Conservation (phyloP, 2,329 filamentous ascomycete genomes). For the Fusarium vanettenii region DNA sequence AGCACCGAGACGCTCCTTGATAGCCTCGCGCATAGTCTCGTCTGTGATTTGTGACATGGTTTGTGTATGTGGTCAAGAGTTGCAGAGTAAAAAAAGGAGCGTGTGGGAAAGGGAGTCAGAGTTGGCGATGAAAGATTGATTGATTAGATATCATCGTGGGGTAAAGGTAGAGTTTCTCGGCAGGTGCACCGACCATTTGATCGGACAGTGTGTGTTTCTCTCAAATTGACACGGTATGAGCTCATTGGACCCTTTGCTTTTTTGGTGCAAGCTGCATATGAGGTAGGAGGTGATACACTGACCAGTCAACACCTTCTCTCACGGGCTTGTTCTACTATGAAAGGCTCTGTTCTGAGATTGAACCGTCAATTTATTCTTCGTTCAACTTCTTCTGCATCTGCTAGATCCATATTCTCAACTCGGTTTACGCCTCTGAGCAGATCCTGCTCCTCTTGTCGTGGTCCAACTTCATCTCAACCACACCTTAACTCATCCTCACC, state of each 20-base stretch:
- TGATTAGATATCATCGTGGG: slow-evolving; percentile 52
- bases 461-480: neutral
- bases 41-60: slow-evolving; percentile 76
- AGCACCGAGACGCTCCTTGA: slow-evolving; percentile 78
- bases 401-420: neutral
- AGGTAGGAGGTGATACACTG: neutral
- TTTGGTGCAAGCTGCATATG: neutral
- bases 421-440: neutral
- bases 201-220: slow-evolving; percentile 26
- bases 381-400: neutral
- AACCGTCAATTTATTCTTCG: neutral
- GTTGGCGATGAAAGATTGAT: slow-evolving; percentile 42
- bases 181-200: neutral
- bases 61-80: slow-evolving; percentile 6
- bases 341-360: slow-evolving; percentile 14
- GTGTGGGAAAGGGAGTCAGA: neutral
- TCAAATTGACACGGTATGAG: slow-evolving; percentile 46
- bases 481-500: neutral
- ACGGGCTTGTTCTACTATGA: slow-evolving; percentile 25
- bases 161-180: slow-evolving; percentile 21
- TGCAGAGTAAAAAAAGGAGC: neutral
- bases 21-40: slow-evolving; percentile 73
- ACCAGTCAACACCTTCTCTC: neutral
- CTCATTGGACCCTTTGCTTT: slow-evolving; percentile 43
- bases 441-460: slow-evolving; percentile 35